Conservation (phyloP, 495 filamentous ascomycete genomes). For the Daldinia grandis region DNA sequence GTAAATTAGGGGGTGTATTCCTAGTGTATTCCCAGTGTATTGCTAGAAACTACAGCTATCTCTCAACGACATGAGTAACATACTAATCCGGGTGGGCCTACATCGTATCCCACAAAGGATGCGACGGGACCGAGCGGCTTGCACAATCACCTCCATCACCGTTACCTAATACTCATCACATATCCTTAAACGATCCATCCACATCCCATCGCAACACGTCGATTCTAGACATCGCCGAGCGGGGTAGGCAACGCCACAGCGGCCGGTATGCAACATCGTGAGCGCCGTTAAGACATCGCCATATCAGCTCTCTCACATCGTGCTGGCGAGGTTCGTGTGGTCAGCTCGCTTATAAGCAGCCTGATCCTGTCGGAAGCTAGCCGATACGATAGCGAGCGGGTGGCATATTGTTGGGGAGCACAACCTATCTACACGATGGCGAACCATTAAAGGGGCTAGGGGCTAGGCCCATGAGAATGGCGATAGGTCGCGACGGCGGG, state of each 20-base stretch:
- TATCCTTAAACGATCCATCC: neutral
- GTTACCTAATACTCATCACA: conserved; percentile 6
- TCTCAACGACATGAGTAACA: conserved; percentile 14
- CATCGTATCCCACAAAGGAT: conserved; percentile 20
- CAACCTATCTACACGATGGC: neutral
- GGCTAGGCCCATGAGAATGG: neutral
- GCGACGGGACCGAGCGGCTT: conserved; percentile 1
- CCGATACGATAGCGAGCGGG: neutral
- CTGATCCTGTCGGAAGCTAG: conserved; percentile 1
- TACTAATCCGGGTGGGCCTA: neutral
- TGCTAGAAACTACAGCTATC: neutral
- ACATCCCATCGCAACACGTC: neutral
- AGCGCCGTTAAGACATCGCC: neutral
- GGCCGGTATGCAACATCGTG: conserved; percentile 15
- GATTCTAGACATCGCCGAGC: conserved; percentile 8
- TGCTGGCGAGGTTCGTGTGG: neutral
- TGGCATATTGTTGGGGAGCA: conserved; percentile 1
- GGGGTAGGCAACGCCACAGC: conserved; percentile 20
- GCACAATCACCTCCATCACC: conserved; percentile 1
- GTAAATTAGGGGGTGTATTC: conserved; percentile 36
- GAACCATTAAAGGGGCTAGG: neutral
- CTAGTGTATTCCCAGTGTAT: conserved; percentile 17
- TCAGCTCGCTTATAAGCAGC: neutral
- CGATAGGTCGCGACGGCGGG: conserved; percentile 4
- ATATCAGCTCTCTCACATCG: conserved; percentile 10